phyloP scores from a whole-genome alignment of 2,329 filamentous ascomycete species.

The Aspergillus sp. region DNA sequence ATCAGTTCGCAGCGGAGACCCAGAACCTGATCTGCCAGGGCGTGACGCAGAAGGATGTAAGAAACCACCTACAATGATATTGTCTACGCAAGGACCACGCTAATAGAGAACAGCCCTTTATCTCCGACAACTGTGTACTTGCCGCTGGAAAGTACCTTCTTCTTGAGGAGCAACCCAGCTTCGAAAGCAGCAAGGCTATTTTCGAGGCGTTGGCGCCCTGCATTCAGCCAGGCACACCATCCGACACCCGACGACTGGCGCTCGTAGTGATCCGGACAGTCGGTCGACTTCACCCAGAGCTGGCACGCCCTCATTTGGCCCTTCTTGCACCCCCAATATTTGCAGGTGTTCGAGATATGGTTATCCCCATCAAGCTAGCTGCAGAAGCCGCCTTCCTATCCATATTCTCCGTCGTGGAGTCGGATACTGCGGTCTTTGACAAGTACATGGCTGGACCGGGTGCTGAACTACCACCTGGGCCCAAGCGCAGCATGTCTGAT shows the following conservation, averaged over 20 bases:
- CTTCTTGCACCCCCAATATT: slow-evolving; percentile 83
- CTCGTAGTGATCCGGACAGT: slow-evolving; percentile 87
- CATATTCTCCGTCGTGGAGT: slow-evolving; percentile 85
- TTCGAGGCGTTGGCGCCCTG: slow-evolving; percentile 74
- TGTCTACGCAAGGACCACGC: neutral
- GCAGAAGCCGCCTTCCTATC: slow-evolving; percentile 93
- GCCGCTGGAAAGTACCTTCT: slow-evolving; percentile 90
- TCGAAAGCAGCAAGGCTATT: slow-evolving; percentile 74
- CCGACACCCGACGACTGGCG: slow-evolving; percentile 80
- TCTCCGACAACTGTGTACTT: slow-evolving; percentile 84
- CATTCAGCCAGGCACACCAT: slow-evolving; percentile 74
- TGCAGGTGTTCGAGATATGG: slow-evolving; percentile 80
- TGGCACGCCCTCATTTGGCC: slow-evolving; percentile 77
- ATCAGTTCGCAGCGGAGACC: slow-evolving; percentile 70
- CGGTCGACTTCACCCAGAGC: slow-evolving; percentile 73
- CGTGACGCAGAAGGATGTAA: slow-evolving; percentile 72
- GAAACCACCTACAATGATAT: slow-evolving; percentile 32
- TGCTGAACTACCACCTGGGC: slow-evolving; percentile 65
- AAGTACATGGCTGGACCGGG: slow-evolving; percentile 76
- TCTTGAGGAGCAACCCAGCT: slow-evolving; percentile 60
- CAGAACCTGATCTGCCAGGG: slow-evolving; percentile 76
- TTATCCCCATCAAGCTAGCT: slow-evolving; percentile 93
- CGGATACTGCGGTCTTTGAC: slow-evolving; percentile 83
- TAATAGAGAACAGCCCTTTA: slow-evolving; percentile 61
- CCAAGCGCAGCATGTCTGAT: slow-evolving; percentile 88